Conservation (phyloP, 116 monocot species). For the Posidonia oceanica region DNA sequence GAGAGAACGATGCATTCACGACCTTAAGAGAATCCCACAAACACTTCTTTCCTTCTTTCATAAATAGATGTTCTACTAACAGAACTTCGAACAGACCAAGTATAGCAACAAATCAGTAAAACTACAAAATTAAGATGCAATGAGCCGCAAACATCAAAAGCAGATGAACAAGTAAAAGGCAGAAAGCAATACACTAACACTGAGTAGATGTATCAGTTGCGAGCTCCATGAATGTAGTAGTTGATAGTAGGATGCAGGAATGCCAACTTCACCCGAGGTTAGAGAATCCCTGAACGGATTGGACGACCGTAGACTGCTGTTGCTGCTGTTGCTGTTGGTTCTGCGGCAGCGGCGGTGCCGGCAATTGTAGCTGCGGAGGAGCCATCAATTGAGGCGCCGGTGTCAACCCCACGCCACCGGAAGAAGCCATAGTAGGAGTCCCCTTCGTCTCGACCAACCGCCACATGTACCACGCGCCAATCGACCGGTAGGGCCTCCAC, state of each 20-base stretch:
- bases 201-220: too few species aligned
- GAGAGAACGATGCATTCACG: too few species aligned
- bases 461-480: slow-evolving; percentile 98
- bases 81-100: too few species aligned
- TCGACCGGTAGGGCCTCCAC: slow-evolving; percentile 89
- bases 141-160: too few species aligned
- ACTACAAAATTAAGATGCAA: too few species aligned
- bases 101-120: too few species aligned
- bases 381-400: neutral
- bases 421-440: slow-evolving; percentile 9
- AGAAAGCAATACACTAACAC: too few species aligned
- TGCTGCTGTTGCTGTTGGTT: slow-evolving; percentile 1
- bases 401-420: neutral
- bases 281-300: slow-evolving; percentile 6
- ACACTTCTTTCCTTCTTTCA: too few species aligned
- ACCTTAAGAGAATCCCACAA: too few species aligned
- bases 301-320: neutral
- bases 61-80: too few species aligned
- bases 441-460: slow-evolving; percentile 62
- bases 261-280: slow-evolving; percentile 6
- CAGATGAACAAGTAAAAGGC: too few species aligned
- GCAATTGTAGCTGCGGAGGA: neutral
- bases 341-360: neutral
- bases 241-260: slow-evolving; percentile 3
- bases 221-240: neutral